Evolutionary conservation across 2,329 filamentous ascomycete species (phyloP).

Genomic region (Phaeomoniella chlamydospora): DNA sequence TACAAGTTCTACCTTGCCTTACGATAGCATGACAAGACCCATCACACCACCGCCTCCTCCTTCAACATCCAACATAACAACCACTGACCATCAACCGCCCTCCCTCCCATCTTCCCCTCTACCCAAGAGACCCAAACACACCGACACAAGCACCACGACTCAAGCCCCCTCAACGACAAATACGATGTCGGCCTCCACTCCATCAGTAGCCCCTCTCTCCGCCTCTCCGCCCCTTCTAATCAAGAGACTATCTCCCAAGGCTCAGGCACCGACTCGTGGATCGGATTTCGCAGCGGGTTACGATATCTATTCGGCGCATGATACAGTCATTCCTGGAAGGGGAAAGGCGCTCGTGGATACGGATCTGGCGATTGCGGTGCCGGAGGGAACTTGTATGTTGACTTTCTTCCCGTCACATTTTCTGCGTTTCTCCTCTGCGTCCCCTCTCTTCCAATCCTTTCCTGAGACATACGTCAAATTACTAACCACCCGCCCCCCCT

Average conservation of each 20-base stretch:
- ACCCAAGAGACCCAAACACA: conserved; percentile 67
- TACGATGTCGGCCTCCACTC: conserved; percentile 16
- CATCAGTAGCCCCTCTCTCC: conserved; percentile 15
- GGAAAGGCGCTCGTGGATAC: conserved; percentile 83
- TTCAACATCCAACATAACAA: conserved; percentile 12
- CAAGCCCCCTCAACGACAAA: conserved; percentile 17
- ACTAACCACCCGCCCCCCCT: not conserved
- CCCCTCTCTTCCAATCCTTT: conserved; percentile 1
- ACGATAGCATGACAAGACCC: conserved; percentile 29
- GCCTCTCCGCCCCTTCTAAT: conserved; percentile 55
- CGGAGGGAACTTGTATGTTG: conserved; percentile 69
- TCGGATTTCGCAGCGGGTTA: conserved; percentile 86
- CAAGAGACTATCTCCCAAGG: conserved; percentile 73
- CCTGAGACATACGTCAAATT: no score
- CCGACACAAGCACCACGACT: conserved; percentile 21
- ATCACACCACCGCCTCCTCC: conserved; percentile 21
- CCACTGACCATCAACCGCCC: conserved; percentile 29
- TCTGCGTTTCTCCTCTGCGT: conserved; percentile 5
- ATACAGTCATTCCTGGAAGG: conserved; percentile 61
- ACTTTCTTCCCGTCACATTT: not conserved
- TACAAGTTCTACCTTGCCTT: no score
- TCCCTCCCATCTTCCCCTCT: conserved; percentile 58
- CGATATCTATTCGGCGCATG: conserved; percentile 70
- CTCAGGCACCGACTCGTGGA: conserved; percentile 73
- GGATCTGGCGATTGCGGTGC: conserved; percentile 80